Evolutionary conservation across 169 alveolate genomes (phyloP).

Genomic region (Plasmodium gallinaceum): DNA sequence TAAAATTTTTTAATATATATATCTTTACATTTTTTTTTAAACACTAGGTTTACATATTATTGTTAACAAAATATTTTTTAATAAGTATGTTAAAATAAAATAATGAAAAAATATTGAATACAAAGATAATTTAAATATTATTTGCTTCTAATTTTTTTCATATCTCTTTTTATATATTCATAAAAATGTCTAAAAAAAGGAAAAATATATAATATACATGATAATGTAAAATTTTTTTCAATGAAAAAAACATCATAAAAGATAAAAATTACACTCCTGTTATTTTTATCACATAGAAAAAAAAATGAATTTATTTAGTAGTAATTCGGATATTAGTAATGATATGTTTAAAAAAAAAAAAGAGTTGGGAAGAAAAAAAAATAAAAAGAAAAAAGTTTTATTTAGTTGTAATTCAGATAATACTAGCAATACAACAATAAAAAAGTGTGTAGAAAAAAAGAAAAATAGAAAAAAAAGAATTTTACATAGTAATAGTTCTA

Average conservation of each 20-base stretch:
- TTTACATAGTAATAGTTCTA: neutral
- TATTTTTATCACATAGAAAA: neutral
- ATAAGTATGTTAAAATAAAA: neutral
- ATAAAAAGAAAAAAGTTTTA: too few species aligned
- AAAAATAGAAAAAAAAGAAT: constrained; percentile 13
- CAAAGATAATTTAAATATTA: too few species aligned
- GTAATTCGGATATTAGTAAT: too few species aligned
- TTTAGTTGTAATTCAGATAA: too few species aligned
- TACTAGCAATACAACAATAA: neutral
- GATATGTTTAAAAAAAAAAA: too few species aligned
- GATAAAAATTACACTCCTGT: too few species aligned
- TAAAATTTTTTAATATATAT: too few species aligned
- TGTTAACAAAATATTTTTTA: neutral
- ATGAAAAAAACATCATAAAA: neutral
- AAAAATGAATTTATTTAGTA: constrained; percentile 25
- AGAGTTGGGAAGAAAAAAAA: too few species aligned
- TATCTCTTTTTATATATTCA: neutral
- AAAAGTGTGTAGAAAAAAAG: neutral
- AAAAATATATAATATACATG: neutral
- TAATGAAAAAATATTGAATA: neutral
- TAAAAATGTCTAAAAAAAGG: neutral
- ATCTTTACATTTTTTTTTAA: neutral
- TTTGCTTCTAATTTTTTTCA: too few species aligned
- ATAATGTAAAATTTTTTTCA: neutral
- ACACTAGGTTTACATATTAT: neutral